A percentile compares a stretch with the other conserved stretches of the same genome.
Conservation (phyloP, 140 eudicot species). For the Cichorium intybus region DNA sequence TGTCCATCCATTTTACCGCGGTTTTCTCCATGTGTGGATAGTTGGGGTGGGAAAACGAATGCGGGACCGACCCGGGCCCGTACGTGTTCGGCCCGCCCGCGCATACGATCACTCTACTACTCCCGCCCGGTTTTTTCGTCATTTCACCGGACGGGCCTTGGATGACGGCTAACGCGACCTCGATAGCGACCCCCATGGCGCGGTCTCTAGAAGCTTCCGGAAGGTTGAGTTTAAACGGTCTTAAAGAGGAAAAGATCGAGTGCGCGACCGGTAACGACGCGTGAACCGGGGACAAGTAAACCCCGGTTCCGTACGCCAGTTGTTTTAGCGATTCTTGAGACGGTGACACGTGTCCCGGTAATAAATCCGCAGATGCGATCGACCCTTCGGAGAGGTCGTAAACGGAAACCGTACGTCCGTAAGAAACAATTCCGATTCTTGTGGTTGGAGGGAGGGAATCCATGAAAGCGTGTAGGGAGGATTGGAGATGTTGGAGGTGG, state of each 20-base stretch:
- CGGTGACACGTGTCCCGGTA: slow-evolving; percentile 73
- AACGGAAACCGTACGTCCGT: slow-evolving; percentile 79
- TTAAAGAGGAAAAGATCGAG: slow-evolving; percentile 77
- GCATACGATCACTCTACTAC: slow-evolving; percentile 83
- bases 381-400: slow-evolving; percentile 91
- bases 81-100: slow-evolving; percentile 91
- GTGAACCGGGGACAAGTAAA: slow-evolving; percentile 81
- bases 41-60: slow-evolving; percentile 77
- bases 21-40: slow-evolving; percentile 86
- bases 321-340: slow-evolving; percentile 75
- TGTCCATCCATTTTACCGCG: slow-evolving; percentile 89
- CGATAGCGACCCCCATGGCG: slow-evolving; percentile 84
- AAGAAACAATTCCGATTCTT: slow-evolving; percentile 69
- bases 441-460: slow-evolving; percentile 88
- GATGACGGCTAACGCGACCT: slow-evolving; percentile 81
- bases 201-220: slow-evolving; percentile 93
- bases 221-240: slow-evolving; percentile 58
- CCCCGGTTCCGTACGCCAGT: slow-evolving; percentile 85
- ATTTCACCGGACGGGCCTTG: slow-evolving; percentile 94
- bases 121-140: slow-evolving; percentile 85
- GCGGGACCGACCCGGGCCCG: slow-evolving; percentile 97
- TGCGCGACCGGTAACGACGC: slow-evolving; percentile 87
- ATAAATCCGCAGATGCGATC: slow-evolving; percentile 81
- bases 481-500: slow-evolving; percentile 89
- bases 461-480: slow-evolving; percentile 85